These are phyloP conservation scores for Solanum sparsipilum DNA, from an alignment of 257 asterid genomes.

Conservation along the genomic window DNA sequence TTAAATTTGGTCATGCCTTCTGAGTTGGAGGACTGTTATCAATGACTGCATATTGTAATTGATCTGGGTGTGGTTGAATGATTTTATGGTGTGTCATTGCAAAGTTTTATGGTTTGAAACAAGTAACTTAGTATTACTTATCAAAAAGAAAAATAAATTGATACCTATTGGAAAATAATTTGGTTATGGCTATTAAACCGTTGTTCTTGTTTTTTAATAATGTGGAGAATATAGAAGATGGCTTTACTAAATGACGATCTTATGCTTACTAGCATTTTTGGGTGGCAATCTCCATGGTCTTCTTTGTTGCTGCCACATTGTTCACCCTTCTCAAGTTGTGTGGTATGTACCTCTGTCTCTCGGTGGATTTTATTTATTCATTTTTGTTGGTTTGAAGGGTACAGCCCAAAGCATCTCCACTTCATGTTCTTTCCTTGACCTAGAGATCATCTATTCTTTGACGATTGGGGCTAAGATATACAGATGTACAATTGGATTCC, in stretches of 20 bases:
- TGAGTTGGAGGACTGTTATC: background rate
- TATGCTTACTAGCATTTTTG: slow-evolving; percentile 74
- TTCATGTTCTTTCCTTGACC: background rate
- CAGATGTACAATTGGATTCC: background rate
- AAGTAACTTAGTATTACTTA: background rate
- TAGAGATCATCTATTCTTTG: background rate
- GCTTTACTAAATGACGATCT: slow-evolving; percentile 11
- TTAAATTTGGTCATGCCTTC: background rate
- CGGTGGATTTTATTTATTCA: background rate
- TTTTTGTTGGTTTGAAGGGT: background rate
- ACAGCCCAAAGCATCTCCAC: background rate
- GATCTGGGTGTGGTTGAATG: background rate
- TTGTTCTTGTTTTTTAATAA: background rate
- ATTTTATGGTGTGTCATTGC: background rate
- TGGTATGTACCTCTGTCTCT: slow-evolving; percentile 36
- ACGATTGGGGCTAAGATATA: background rate
- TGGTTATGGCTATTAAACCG: background rate
- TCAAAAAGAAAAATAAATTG: background rate
- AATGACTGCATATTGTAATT: background rate
- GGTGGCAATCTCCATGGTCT: slow-evolving; percentile 98
- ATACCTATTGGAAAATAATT: background rate
- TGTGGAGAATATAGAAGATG: background rate
- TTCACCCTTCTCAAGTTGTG: slow-evolving; percentile 90
- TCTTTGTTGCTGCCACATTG: slow-evolving; percentile 90
- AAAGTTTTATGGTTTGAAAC: background rate